Conservation (phyloP, 495 filamentous ascomycete genomes). For the Podospora appendiculata region DNA sequence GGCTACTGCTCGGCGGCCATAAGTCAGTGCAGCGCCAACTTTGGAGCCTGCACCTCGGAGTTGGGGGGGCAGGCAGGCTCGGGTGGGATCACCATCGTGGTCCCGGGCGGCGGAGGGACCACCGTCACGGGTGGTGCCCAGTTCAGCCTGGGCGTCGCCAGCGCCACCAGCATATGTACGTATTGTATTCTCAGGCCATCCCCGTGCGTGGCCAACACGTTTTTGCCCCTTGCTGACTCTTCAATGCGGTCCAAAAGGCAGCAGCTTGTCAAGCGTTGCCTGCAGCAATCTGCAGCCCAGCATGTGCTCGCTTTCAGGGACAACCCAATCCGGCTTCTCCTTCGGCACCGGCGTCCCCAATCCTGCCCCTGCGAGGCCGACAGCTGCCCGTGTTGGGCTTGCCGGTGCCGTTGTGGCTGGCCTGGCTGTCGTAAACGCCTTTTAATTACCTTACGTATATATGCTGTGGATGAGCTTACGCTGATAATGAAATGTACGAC, state of each 20-base stretch:
- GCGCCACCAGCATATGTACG: conserved; percentile 56
- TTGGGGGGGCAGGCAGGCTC: conserved; percentile 44
- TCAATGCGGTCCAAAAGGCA: conserved; percentile 8
- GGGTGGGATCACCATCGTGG: conserved; percentile 57
- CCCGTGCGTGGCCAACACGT: not conserved
- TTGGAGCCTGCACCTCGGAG: conserved; percentile 52
- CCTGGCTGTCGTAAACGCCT: conserved; percentile 7
- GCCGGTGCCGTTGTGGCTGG: conserved; percentile 14
- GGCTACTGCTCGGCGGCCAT: conserved; percentile 60
- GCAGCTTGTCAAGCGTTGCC: conserved; percentile 20
- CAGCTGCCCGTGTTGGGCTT: conserved; percentile 10
- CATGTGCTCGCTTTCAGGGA: conserved; percentile 22
- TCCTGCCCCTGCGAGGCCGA: conserved; percentile 16
- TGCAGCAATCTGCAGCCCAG: conserved; percentile 15
- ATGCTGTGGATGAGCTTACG: not conserved
- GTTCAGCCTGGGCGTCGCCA: conserved; percentile 26
- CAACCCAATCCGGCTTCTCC: conserved; percentile 15
- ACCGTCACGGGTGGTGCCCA: conserved; percentile 35
- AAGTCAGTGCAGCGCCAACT: conserved; percentile 57
- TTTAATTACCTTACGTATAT: not conserved
- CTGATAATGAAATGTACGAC: not conserved
- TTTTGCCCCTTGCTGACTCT: not conserved
- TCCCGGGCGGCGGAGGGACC: conserved; percentile 45
- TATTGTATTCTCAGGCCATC: not conserved
- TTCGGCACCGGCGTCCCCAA: conserved; percentile 18